Base-by-base conservation (phyloP, 768 basidiomycete genomes). In the Panus rudis region DNA sequence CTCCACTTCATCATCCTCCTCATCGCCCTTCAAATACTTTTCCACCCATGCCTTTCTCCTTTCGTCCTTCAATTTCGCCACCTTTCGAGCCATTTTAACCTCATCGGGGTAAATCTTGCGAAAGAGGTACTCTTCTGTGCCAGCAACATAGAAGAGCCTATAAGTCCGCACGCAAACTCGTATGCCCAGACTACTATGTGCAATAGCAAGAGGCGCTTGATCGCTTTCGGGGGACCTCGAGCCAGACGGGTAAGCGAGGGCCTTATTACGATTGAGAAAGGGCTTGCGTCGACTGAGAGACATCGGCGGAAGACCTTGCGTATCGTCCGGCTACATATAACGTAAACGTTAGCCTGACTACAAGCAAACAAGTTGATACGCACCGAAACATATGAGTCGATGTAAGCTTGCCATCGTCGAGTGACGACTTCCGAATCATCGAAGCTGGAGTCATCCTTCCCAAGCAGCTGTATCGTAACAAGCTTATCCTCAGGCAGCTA, bases 121-220 rank as follows among this genome's bases (percentile, higher is more conserved):
- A 67, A 72, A 75, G 42, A 84, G 61, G 45, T 73, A 70, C 48
- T 85, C 84, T 51, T 83, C 84, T 34, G 79, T 80, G 20, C 68
- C 57, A 2, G 84, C 67, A 5, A 85, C 84, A 58, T 79, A 91
- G 68, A 92, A 92, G 12, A 91, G 62, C 25, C 83, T 72, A 60
- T 91, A 91, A 7, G 83, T 87, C 45, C 81, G 72, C 26, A 90
- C 72, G 62, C 92, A 94, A 44, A 96, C 76, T 49, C 84, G 84
- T 58, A 89, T 86, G 61, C 90, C 86, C 14, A 93, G 71, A 3
- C 73, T 73, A 24, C 83, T 81, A 10, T 57, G n/a, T n/a, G n/a
- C n/a, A n/a, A n/a, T n/a, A n/a, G n/a, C n/a, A n/a, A n/a, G n/a
- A n/a, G n/a, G 54, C 21, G 57, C 53, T 41, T 51, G 25, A 39